Evolutionary conservation across 768 basidiomycete species (phyloP).

Genomic region (Gautieria morchelliformis): DNA sequence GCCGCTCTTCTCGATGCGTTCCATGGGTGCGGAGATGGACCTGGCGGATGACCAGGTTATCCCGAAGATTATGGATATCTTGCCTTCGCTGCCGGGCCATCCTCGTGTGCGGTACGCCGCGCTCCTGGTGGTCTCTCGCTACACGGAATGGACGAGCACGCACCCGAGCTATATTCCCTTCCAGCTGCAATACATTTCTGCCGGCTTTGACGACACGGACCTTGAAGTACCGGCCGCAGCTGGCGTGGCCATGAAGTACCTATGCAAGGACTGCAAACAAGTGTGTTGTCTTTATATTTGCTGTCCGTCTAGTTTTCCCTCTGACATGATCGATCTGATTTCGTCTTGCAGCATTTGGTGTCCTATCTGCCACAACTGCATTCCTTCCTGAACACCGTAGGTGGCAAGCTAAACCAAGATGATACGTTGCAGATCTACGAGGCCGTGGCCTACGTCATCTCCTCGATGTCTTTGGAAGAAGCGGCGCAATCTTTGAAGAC

Average conservation of each 20-base stretch:
- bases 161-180: slow-evolving; percentile 81
- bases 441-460: slow-evolving; percentile 92
- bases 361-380: slow-evolving; percentile 89
- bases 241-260: slow-evolving; percentile 90
- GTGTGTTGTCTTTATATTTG: slow-evolving; percentile 28
- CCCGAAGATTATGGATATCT: slow-evolving; percentile 93
- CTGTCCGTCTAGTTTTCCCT: not conserved
- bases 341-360: slow-evolving; percentile 60
- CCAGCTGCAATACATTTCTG: slow-evolving; percentile 85
- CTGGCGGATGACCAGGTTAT: slow-evolving; percentile 71
- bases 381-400: slow-evolving; percentile 74
- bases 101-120: slow-evolving; percentile 93
- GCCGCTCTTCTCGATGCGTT: slow-evolving; percentile 92
- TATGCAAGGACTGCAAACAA: slow-evolving; percentile 93
- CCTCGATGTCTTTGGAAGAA: slow-evolving; percentile 83
- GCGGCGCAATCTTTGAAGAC: slow-evolving; percentile 80
- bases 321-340: slow-evolving; percentile 3
- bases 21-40: slow-evolving; percentile 95
- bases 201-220: slow-evolving; percentile 77
- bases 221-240: slow-evolving; percentile 85
- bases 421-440: slow-evolving; percentile 91
- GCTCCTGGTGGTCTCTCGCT: slow-evolving; percentile 87
- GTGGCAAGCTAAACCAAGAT: slow-evolving; percentile 70
- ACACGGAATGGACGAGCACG: slow-evolving; percentile 91
- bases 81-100: slow-evolving; percentile 82